Evolutionary conservation across 202 grass and related monocot genomes (phyloP).

Genomic region (Setaria italica): DNA sequence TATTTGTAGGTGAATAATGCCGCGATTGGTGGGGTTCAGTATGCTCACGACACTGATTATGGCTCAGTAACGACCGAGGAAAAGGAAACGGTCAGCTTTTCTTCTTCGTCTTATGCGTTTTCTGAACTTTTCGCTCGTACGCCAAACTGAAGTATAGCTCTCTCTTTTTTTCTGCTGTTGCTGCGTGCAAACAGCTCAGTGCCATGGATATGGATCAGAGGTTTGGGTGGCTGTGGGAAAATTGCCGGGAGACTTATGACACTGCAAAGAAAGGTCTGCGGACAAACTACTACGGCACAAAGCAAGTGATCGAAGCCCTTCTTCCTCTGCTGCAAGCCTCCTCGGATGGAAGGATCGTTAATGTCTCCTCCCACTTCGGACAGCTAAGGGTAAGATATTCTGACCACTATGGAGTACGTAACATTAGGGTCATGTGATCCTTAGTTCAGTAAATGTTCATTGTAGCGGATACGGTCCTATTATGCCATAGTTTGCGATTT

Average conservation of each 20-base stretch:
- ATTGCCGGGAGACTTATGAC: constrained; percentile 33
- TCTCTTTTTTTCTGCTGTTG: neutral
- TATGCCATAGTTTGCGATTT: no score
- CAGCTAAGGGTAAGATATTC: constrained; percentile 40
- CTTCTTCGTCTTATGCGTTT: neutral
- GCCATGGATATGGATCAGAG: neutral
- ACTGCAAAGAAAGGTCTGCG: constrained; percentile 43
- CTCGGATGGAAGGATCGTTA: constrained; percentile 56
- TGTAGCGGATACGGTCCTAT: no score
- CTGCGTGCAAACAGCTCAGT: neutral
- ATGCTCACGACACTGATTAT: neutral
- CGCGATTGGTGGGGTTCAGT: neutral
- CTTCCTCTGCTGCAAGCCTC: constrained; percentile 59
- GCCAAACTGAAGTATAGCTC: neutral
- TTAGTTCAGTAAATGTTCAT: no score
- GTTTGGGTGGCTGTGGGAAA: neutral
- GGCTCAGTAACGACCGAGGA: neutral
- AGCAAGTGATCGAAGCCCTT: constrained; percentile 45
- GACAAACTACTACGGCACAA: constrained; percentile 71
- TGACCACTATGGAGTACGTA: neutral
- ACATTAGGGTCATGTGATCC: neutral
- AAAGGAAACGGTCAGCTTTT: constrained; percentile 27
- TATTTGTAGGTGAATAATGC: constrained; percentile 60
- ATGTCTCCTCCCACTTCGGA: constrained; percentile 49
- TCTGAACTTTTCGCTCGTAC: neutral